Conservation (phyloP, 1,139 yeast genomes). For the Groenewaldozyma auringiensis region DNA sequence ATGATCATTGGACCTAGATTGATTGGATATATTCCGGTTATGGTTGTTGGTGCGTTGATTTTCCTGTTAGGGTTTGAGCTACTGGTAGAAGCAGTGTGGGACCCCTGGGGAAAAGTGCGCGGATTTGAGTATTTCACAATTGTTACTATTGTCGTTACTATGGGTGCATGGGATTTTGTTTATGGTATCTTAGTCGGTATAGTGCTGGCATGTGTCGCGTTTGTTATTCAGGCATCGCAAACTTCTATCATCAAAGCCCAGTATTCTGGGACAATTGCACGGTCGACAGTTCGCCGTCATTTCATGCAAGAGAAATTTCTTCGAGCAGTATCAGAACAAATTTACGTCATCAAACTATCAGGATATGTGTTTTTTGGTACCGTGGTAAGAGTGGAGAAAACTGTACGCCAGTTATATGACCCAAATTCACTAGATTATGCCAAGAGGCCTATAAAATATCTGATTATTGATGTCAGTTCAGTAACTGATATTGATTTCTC, state of each 20-base stretch:
- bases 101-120: slow-evolving; percentile 71
- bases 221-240: slow-evolving; percentile 84
- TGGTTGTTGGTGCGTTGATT: slow-evolving; percentile 90
- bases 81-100: slow-evolving; percentile 75
- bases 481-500: slow-evolving; percentile 84
- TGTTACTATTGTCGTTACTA: slow-evolving; percentile 72
- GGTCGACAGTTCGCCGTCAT: slow-evolving; percentile 89
- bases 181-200: slow-evolving; percentile 88
- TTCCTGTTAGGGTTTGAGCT: slow-evolving; percentile 86
- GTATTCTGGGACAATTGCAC: slow-evolving; percentile 80
- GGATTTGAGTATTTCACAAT: slow-evolving; percentile 79
- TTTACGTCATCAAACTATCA: slow-evolving; percentile 75
- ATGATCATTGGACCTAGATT: slow-evolving; percentile 87
- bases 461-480: slow-evolving; percentile 76
- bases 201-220: slow-evolving; percentile 81
- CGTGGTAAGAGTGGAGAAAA: slow-evolving; percentile 79
- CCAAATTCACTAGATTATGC: slow-evolving; percentile 36
- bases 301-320: slow-evolving; percentile 83
- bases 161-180: slow-evolving; percentile 96
- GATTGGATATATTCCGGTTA: slow-evolving; percentile 90
- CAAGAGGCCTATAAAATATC: slow-evolving; percentile 58
- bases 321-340: slow-evolving; percentile 81
- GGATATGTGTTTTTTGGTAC: slow-evolving; percentile 93
- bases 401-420: slow-evolving; percentile 61
- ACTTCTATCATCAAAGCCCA: slow-evolving; percentile 75